Evolutionary conservation across 805 yeast species (phyloP).

Genomic region (Phaffomyces antillensis): DNA sequence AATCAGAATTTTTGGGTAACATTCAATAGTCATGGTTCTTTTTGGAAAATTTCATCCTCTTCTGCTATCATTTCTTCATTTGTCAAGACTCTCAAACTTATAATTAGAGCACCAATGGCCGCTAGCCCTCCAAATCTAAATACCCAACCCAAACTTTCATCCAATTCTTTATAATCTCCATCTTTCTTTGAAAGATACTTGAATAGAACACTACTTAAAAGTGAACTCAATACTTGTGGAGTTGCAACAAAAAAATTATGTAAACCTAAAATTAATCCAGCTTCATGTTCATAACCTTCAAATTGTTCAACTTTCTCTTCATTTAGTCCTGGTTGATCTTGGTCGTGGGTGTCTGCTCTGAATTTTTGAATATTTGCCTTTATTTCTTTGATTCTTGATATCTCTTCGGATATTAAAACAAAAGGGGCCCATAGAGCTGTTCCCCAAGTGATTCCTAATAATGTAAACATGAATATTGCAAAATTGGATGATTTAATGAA

Average conservation of each 20-base stretch:
- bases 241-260: constrained; percentile 53
- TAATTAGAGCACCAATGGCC: constrained; percentile 37
- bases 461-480: constrained; percentile 43
- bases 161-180: constrained; percentile 24
- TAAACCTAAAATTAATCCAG: constrained; percentile 49
- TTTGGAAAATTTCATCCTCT: constrained; percentile 13
- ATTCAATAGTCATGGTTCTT: not conserved
- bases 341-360: not conserved
- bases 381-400: constrained; percentile 43
- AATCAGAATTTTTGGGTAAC: no score
- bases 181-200: constrained; percentile 25
- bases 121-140: constrained; percentile 49
- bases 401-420: constrained; percentile 51
- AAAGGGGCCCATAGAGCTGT: constrained; percentile 63
- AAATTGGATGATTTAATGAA: constrained; percentile 32
- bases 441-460: constrained; percentile 61
- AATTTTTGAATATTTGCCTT: constrained; percentile 26
- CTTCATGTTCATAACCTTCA: constrained; percentile 41
- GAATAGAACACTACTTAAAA: constrained; percentile 41
- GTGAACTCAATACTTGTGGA: constrained; percentile 48
- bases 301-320: constrained; percentile 24
- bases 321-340: constrained; percentile 1
- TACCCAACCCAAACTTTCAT: constrained; percentile 47
- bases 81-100: constrained; percentile 37
- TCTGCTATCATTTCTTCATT: constrained; percentile 31